These are phyloP conservation scores for Chalaropsis ovoidea DNA, from an alignment of 2,329 filamentous ascomycete species.

Conservation along the genomic window DNA sequence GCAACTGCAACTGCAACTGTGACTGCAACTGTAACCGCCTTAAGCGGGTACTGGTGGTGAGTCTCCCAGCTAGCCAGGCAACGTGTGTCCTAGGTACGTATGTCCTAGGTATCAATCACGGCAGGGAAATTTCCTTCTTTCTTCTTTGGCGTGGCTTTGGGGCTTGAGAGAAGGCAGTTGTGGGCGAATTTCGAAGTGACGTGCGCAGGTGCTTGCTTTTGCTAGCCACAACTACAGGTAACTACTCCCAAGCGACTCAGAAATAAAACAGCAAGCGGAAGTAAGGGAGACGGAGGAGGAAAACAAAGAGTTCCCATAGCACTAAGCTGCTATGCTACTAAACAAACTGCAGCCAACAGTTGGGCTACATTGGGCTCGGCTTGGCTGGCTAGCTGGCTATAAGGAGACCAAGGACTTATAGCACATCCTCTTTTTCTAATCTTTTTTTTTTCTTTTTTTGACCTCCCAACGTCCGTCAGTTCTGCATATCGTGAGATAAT, in stretches of 20 bases:
- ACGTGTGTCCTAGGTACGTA: no score
- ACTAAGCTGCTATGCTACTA: not conserved
- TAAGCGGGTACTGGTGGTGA: not conserved
- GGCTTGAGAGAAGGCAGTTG: no score
- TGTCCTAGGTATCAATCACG: no score
- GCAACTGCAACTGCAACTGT: not conserved
- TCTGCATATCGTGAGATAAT: not conserved
- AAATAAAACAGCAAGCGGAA: not conserved
- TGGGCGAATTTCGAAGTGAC: no score
- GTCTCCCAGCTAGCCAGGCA: no score
- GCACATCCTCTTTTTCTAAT: not conserved
- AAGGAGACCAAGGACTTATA: not conserved
- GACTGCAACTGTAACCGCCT: conserved; percentile 3
- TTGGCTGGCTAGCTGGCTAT: not conserved
- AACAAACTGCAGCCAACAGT: not conserved
- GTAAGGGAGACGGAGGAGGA: not conserved
- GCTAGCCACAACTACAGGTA: no score
- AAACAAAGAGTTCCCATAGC: not conserved
- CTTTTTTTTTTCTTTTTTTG: not conserved
- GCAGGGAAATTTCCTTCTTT: no score
- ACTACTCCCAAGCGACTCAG: not conserved
- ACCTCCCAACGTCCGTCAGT: not conserved
- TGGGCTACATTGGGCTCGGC: not conserved
- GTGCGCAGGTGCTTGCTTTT: no score
- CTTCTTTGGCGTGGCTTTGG: no score